A percentile compares a stretch with the other conserved stretches of the same genome.
Conservation (phyloP, 148 eudicot genomes). For the Heliosperma pusillum region DNA sequence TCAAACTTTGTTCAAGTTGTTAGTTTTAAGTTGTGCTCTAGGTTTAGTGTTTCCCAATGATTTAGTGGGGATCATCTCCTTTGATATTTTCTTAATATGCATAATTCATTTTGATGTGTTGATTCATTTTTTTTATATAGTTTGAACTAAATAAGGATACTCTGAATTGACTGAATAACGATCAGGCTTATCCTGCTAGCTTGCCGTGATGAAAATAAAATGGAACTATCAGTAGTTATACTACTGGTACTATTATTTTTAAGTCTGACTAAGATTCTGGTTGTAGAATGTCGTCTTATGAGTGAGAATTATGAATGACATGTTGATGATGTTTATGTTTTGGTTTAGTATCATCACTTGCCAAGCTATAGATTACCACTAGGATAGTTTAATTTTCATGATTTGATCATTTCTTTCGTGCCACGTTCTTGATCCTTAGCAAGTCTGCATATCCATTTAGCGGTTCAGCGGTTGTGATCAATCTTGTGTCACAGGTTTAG, state of each 20-base stretch:
- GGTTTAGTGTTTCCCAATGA: background rate
- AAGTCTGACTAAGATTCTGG: background rate
- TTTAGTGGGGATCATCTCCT: background rate
- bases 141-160: background rate
- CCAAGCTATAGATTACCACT: background rate
- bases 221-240: background rate
- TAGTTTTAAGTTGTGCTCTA: background rate
- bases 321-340: background rate
- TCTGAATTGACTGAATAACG: background rate
- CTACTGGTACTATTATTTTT: background rate
- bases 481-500: conserved; percentile 57
- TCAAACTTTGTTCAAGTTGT: background rate
- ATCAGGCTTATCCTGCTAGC: too few relatives aligned
- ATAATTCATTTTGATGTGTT: background rate
- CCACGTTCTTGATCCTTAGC: background rate
- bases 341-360: too few relatives aligned
- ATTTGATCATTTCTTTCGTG: background rate
- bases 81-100: conserved; percentile 6
- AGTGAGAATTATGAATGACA: background rate
- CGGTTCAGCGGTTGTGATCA: background rate
- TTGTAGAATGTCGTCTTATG: background rate
- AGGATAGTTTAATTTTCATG: background rate
- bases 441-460: background rate
- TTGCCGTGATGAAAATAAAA: background rate
- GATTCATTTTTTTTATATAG: background rate